Evolutionary conservation across 2,329 filamentous ascomycete species (phyloP).

Genomic region (Chrysoporthe deuterocubensis): DNA sequence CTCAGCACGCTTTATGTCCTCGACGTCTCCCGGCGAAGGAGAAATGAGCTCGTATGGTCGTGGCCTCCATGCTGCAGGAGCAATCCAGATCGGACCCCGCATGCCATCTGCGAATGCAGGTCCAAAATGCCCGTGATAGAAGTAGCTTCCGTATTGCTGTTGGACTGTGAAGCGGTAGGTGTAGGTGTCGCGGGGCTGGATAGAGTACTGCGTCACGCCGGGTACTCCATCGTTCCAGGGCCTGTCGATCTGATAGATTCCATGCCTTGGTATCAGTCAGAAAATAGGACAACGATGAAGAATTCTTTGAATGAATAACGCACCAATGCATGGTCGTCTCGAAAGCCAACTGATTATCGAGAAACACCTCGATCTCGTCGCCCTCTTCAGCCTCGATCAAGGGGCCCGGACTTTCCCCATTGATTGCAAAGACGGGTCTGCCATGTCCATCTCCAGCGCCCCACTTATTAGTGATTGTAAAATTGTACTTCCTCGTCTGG

Average conservation of each 20-base stretch:
- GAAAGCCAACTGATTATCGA: constrained; percentile 28
- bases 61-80: constrained; percentile 28
- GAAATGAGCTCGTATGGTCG: constrained; percentile 29
- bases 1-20: constrained; percentile 26
- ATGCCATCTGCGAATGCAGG: constrained; percentile 31
- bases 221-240: constrained; percentile 31
- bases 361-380: constrained; percentile 28
- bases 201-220: constrained; percentile 31
- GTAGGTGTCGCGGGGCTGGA: constrained; percentile 28
- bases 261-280: constrained; percentile 21
- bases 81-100: constrained; percentile 30
- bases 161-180: constrained; percentile 30
- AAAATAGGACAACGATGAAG: not conserved
- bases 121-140: constrained; percentile 31
- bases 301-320: not conserved
- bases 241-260: constrained; percentile 30
- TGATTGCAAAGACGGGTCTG: constrained; percentile 28
- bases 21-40: constrained; percentile 14
- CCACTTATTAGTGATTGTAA: constrained; percentile 18
- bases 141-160: constrained; percentile 30
- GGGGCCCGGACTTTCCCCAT: constrained; percentile 28
- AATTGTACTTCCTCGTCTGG: constrained; percentile 11
- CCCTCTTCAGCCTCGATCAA: constrained; percentile 28
- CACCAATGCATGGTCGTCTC: constrained; percentile 31
- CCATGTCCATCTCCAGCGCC: constrained; percentile 27